Evolutionary conservation across 352 stramenopile genomes (phyloP).

Genomic region (Pythium aristosporum): DNA sequence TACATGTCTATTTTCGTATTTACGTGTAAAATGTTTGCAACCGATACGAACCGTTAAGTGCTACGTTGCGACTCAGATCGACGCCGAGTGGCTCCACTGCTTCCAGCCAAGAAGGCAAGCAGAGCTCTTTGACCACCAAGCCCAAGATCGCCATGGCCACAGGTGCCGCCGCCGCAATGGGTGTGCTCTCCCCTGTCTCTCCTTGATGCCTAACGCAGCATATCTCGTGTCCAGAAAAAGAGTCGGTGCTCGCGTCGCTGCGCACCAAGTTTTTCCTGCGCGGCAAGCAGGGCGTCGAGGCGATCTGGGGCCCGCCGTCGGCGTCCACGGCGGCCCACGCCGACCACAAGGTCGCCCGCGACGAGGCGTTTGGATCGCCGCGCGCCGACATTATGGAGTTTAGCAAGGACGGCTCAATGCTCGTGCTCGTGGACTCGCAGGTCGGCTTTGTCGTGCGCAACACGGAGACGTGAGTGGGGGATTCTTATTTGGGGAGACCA

Average conservation of each 20-base stretch:
- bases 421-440: conserved; percentile 63
- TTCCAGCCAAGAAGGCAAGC: not conserved
- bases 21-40: not conserved
- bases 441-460: conserved; percentile 67
- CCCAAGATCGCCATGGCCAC: conserved; percentile 15
- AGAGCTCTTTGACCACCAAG: not conserved
- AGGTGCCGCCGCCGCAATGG: not conserved
- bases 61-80: conserved; percentile 11
- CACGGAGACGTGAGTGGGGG: conserved; percentile 45
- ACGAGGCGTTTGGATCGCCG: conserved; percentile 49
- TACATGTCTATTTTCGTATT: not conserved
- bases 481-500: not conserved
- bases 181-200: not conserved
- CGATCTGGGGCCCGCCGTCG: conserved; percentile 69
- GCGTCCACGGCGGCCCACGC: conserved; percentile 38
- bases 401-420: conserved; percentile 57
- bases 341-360: conserved; percentile 44
- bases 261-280: conserved; percentile 87
- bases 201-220: not conserved
- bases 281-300: conserved; percentile 72
- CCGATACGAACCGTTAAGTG: conserved; percentile 1
- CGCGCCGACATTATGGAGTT: conserved; percentile 74
- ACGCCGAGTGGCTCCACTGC: conserved; percentile 5
- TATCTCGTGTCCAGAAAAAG: conserved; percentile 3
- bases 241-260: conserved; percentile 28